These are phyloP conservation scores for Botryosphaeria dothidea DNA, from an alignment of 2,329 filamentous ascomycete species.

Conservation along the genomic window DNA sequence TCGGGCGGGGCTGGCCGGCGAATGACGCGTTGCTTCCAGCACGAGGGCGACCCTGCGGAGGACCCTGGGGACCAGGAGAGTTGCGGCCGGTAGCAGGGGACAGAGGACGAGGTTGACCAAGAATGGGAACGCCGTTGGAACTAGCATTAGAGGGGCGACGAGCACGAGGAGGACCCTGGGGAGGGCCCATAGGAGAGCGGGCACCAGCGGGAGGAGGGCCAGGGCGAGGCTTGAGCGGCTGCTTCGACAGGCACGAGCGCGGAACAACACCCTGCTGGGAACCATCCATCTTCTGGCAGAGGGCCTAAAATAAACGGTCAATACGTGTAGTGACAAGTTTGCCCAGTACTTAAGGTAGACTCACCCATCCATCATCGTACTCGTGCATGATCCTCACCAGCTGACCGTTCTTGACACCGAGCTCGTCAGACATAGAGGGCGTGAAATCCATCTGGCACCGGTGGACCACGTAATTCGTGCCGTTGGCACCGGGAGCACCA, in stretches of 20 bases:
- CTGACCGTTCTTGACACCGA: slow-evolving; percentile 77
- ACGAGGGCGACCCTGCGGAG: slow-evolving; percentile 25
- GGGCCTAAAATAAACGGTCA: slow-evolving; percentile 60
- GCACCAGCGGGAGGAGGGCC: slow-evolving; percentile 53
- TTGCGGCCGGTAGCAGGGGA: slow-evolving; percentile 42
- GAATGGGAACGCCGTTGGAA: slow-evolving; percentile 25
- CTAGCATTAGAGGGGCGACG: slow-evolving; percentile 25
- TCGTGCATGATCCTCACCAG: slow-evolving; percentile 89
- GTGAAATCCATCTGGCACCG: slow-evolving; percentile 93
- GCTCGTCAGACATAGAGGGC: slow-evolving; percentile 88
- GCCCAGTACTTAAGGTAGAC: slow-evolving; percentile 36
- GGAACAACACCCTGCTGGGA: slow-evolving; percentile 92
- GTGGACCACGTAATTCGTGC: slow-evolving; percentile 70
- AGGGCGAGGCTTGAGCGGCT: slow-evolving; percentile 82
- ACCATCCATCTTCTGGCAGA: slow-evolving; percentile 87
- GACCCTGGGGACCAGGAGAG: slow-evolving; percentile 41
- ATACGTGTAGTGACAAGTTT: slow-evolving; percentile 17
- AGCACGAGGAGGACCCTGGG: slow-evolving; percentile 34
- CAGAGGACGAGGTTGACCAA: slow-evolving; percentile 35
- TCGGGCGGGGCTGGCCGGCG: slow-evolving; percentile 28
- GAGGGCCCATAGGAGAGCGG: slow-evolving; percentile 51
- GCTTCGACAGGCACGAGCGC: slow-evolving; percentile 87
- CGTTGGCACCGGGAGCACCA: slow-evolving; percentile 63
- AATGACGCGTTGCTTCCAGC: slow-evolving; percentile 42
- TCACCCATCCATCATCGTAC: slow-evolving; percentile 97